phyloP scores from a whole-genome alignment of 768 basidiomycete genomes.

The Zangia roseola region DNA sequence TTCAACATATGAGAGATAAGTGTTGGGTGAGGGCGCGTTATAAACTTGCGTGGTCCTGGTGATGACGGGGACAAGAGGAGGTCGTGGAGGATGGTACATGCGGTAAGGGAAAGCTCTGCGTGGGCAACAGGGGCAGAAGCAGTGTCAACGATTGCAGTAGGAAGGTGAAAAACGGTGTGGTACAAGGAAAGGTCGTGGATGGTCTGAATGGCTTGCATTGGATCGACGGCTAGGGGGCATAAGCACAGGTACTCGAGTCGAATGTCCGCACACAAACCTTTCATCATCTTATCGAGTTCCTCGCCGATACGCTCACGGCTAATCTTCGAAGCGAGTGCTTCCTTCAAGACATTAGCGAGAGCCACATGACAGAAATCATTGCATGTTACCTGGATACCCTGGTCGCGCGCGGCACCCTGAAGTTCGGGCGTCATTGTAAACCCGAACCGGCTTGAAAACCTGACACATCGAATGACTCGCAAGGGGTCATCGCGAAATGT shows the following conservation, averaged over 20 bases:
- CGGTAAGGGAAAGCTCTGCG: slow-evolving; percentile 46
- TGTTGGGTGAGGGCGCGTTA: slow-evolving; percentile 32
- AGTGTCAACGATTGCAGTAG: slow-evolving; percentile 39
- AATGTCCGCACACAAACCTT: slow-evolving; percentile 46
- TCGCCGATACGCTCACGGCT: slow-evolving; percentile 89
- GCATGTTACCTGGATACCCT: slow-evolving; percentile 56
- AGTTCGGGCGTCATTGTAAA: slow-evolving; percentile 75
- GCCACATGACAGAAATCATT: background rate
- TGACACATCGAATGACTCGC: slow-evolving; percentile 83
- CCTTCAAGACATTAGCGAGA: slow-evolving; percentile 34
- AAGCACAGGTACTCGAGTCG: slow-evolving; percentile 1
- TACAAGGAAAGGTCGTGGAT: slow-evolving; percentile 75
- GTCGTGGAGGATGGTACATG: slow-evolving; percentile 56
- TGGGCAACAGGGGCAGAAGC: slow-evolving; percentile 46
- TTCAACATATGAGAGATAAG: slow-evolving; percentile 34
- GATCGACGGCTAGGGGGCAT: slow-evolving; percentile 60
- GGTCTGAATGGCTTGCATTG: slow-evolving; percentile 69
- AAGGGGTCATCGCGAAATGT: slow-evolving; percentile 96
- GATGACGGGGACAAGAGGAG: slow-evolving; percentile 37
- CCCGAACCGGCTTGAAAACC: slow-evolving; percentile 90
- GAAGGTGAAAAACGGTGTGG: slow-evolving; percentile 60
- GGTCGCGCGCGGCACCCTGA: slow-evolving; percentile 56
- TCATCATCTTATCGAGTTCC: slow-evolving; percentile 93
- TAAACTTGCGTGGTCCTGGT: slow-evolving; percentile 9
- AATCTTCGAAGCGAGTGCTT: slow-evolving; percentile 74